These are phyloP conservation scores for Candida nonsorbophila DNA, from an alignment of 805 yeast genomes.

Conservation along the genomic window DNA sequence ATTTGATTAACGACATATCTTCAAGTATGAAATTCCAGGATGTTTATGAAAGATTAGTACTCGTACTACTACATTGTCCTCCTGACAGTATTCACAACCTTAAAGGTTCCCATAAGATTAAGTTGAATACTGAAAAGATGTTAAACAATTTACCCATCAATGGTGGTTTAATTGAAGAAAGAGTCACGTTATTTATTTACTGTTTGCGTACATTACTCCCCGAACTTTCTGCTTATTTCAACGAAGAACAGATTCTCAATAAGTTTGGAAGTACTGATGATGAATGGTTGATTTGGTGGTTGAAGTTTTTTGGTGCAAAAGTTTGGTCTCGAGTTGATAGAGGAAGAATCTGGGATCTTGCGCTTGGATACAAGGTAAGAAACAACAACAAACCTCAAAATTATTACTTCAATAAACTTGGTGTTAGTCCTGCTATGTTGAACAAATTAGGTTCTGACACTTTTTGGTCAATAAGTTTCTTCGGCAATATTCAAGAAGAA, in stretches of 20 bases:
- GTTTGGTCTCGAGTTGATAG: conserved; percentile 77
- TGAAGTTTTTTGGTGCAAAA: conserved; percentile 84
- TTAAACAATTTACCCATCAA: conserved; percentile 42
- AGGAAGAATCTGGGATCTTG: conserved; percentile 84
- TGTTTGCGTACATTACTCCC: conserved; percentile 62
- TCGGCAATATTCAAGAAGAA: no score
- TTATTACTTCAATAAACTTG: conserved; percentile 28
- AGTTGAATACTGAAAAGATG: conserved; percentile 14
- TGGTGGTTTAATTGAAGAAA: conserved; percentile 62
- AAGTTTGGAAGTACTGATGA: conserved; percentile 57
- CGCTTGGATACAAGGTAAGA: conserved; percentile 67
- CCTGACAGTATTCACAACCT: conserved; percentile 20
- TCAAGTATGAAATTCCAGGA: conserved; percentile 52
- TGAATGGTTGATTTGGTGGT: conserved; percentile 94
- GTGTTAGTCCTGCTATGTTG: conserved; percentile 23
- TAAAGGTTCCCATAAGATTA: conserved; percentile 3
- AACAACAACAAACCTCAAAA: conserved; percentile 20
- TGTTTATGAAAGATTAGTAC: conserved; percentile 66
- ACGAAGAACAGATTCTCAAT: conserved; percentile 73
- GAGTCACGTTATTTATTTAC: conserved; percentile 63
- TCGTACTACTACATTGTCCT: conserved; percentile 73
- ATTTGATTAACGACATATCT: conserved; percentile 15
- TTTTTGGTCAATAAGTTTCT: conserved; percentile 44
- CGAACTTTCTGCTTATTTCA: conserved; percentile 67
- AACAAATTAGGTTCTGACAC: conserved; percentile 52